These are phyloP conservation scores for Paulownia fortunei DNA, from an alignment of 257 asterid species.

Conservation along the genomic window DNA sequence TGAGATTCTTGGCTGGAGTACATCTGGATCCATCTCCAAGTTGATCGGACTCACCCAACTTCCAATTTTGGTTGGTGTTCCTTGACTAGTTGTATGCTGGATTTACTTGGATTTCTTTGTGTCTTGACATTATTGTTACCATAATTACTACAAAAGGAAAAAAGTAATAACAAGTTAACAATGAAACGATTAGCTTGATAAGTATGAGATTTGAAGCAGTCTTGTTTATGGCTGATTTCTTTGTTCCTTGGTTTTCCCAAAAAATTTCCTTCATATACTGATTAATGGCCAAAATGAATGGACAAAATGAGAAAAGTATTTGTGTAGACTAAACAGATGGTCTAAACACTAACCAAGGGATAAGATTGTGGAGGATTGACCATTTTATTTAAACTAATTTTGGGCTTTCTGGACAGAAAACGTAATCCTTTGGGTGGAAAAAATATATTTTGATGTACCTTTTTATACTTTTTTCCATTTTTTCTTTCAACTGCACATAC, in stretches of 20 bases:
- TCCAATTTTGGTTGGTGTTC: neutral
- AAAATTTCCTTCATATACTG: neutral
- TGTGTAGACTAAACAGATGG: neutral
- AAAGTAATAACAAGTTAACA: too few relatives aligned
- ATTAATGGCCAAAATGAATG: neutral
- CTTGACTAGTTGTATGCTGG: neutral
- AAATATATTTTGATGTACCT: neutral
- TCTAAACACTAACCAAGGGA: neutral
- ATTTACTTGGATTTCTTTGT: neutral
- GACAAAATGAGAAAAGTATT: too few relatives aligned
- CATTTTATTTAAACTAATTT: neutral
- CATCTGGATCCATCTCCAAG: neutral
- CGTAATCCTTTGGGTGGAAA: neutral
- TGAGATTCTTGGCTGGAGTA: neutral
- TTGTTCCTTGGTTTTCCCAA: neutral
- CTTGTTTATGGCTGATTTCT: neutral
- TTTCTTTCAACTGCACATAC: neutral
- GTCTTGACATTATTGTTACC: neutral
- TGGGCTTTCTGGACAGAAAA: neutral
- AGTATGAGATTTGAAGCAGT: neutral
- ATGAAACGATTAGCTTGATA: too few relatives aligned
- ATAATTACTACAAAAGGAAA: too few relatives aligned
- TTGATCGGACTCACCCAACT: neutral
- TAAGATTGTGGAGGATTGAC: neutral
- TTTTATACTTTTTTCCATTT: neutral